Evolutionary conservation across 2,329 filamentous ascomycete genomes (phyloP), one percentile per base, ranked within the genome.

Genomic region (Decorospora gaudefroyi): DNA sequence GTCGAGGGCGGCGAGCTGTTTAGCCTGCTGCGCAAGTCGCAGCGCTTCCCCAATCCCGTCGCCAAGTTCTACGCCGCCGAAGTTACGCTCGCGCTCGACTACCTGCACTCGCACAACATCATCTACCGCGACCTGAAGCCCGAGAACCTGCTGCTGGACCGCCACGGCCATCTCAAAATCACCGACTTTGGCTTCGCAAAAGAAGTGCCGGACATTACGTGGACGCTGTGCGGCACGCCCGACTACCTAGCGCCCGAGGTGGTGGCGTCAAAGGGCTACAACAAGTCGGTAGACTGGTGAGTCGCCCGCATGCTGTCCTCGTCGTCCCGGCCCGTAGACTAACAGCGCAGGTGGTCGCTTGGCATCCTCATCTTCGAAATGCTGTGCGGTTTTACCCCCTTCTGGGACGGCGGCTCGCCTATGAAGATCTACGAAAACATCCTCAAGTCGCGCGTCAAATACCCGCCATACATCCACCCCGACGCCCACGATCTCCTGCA

Each of bases 371-470:
- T 99, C 71, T 99, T 96, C 72, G 93, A 99, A 78, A 99, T 99
- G 93, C 82, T 99, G 25, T 97, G 93, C 69, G 93, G 93, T 18
- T 99, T 96, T 74, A 99, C 93, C 4, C 93, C 93, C 4, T 99
- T 99, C 77, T 99, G 93, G 92, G 93, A 99, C 71, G 89, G 88
- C 62, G 93, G 92, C 42, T 96, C 90, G 30, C 92, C 93, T 2
- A 95, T 99, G 83, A 96, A 96, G 75, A 99, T 99, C 65, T 99
- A 99, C 75, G 93, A 99, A 76, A 99, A 99, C 71, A 99, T 99
- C 64, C 82, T 99, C 54, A 91, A 90, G 66, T 93, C 92, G 48
- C 86, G 88, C 62, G 88, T 99, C 72, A 97, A 96, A 75, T 99
- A 97, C 70, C 93, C 93, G 40, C 86, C 88, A 4, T 99, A 97